Percentiles rank a stretch among this genome's conserved stretches.
Evolutionary conservation across 1,284 basidiomycete species (phyloP).

Genomic region (Fomitopsis betulina): DNA sequence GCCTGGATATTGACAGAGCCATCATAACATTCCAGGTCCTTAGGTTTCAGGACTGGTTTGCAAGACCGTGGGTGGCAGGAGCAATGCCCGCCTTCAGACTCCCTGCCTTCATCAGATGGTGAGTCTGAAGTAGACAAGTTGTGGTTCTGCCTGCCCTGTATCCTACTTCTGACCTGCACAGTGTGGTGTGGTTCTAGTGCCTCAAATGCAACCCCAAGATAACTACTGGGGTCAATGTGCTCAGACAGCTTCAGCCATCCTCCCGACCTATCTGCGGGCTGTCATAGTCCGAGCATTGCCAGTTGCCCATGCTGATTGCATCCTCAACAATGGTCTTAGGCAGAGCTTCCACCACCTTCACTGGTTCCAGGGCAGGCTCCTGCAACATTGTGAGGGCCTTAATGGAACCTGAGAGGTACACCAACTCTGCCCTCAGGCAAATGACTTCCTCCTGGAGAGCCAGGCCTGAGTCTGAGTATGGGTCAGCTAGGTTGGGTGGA

Average conservation of each 20-base stretch:
- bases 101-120: too few species aligned
- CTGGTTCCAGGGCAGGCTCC: too few species aligned
- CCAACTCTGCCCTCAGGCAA: not conserved
- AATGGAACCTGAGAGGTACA: not conserved
- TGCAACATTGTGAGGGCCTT: too few species aligned
- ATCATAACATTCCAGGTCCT: slow-evolving; percentile 4
- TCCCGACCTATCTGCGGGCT: too few species aligned
- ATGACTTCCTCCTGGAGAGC: not conserved
- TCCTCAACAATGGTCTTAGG: not conserved
- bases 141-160: too few species aligned
- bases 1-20: not conserved
- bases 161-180: too few species aligned
- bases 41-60: slow-evolving; percentile 9
- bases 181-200: too few species aligned
- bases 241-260: slow-evolving; percentile 4
- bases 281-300: not conserved
- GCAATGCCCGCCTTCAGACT: too few species aligned
- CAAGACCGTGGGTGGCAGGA: too few species aligned
- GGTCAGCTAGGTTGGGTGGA: not conserved
- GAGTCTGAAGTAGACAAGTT: not conserved
- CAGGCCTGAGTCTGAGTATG: too few species aligned
- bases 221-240: slow-evolving; percentile 13
- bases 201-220: slow-evolving; percentile 7
- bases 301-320: not conserved
- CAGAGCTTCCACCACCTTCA: not conserved